A percentile compares a stretch with the other conserved stretches of the same genome.
phyloP scores from a whole-genome alignment of 768 basidiomycete species.

The Pisolithus marmoratus region DNA sequence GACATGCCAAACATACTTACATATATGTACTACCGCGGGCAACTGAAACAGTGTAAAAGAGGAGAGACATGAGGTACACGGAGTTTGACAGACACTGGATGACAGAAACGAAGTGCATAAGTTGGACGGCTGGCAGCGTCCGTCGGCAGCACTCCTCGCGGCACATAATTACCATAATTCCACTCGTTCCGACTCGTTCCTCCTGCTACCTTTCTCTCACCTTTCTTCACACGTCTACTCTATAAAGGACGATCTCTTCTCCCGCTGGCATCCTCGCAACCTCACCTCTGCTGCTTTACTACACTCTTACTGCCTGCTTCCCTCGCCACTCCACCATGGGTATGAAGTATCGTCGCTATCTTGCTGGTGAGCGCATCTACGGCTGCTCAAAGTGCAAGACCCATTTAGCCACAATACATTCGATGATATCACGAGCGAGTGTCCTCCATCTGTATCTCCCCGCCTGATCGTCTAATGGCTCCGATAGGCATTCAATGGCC shows the following conservation, averaged over 20 bases:
- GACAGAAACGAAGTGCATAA: no score
- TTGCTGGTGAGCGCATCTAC: slow-evolving; percentile 79
- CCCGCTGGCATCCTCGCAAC: background rate
- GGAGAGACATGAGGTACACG: no score
- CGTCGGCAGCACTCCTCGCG: slow-evolving; percentile 1
- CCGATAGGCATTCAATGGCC: slow-evolving; percentile 88
- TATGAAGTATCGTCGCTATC: slow-evolving; percentile 84
- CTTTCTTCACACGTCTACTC: slow-evolving; percentile 24
- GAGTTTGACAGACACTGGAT: no score
- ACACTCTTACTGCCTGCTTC: background rate
- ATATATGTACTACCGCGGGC: no score
- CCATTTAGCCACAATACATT: slow-evolving; percentile 86
- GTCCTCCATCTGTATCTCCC: background rate
- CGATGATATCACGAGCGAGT: slow-evolving; percentile 84
- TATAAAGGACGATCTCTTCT: slow-evolving; percentile 20
- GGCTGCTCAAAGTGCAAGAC: slow-evolving; percentile 85
- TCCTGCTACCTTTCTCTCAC: slow-evolving; percentile 2
- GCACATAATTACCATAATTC: background rate
- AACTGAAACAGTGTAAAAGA: no score
- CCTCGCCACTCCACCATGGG: slow-evolving; percentile 51
- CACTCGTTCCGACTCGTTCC: slow-evolving; percentile 7
- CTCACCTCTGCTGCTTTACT: background rate
- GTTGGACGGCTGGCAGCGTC: no score
- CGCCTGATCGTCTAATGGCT: slow-evolving; percentile 11
- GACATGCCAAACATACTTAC: no score